Evolutionary conservation across 345 rosid genomes (phyloP), one percentile per base, ranked within the genome.

Genomic region (Laguncularia racemosa): DNA sequence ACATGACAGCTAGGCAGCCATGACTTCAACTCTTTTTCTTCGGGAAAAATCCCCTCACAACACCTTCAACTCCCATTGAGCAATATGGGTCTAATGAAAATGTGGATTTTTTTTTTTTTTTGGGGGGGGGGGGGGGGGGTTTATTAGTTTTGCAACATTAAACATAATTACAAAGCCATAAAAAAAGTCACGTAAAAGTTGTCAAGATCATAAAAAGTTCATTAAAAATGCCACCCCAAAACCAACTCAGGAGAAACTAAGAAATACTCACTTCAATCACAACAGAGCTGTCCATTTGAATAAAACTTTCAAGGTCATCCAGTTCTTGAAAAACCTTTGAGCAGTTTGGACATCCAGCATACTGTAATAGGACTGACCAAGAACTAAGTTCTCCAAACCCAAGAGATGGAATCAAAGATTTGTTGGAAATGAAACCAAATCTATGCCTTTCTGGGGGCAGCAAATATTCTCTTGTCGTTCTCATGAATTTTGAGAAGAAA

Each of bases 261-360:
- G n/a, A 18, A 59, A 48, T 8, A 18, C 70, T 56, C 65, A 83
- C 99, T 88, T 93, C 95, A 50, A 56, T 56, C 65, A 93, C 82
- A 51, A 78, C 63, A 3, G 79, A 78, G 61, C 76, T 71, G 20
- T 71, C 79, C 67, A 56, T 70, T 71, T 71, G 69, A 46, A 89
- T 60, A 56, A 60, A 67, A 65, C 70, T 72, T 71, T 58, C 65
- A 49, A 93, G 73, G 55, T 82, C 85, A 51, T 83, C 78, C 50
- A 53, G 77, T 15, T 71, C 85, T 71, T 81, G 78, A 20, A 87
- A 61, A 72, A 74, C 70, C 79, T 72, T 86, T 67, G 88, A 83
- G 73, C 88, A 86, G 46, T 71, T 71, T 54, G 85, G 89, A 67
- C 95, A 89, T 62, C 90, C 96, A 67, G 81, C 83, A 60, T 66